Percentiles rank a stretch among this genome's conserved stretches.
phyloP scores from a whole-genome alignment of 1,139 yeast genomes.

The Pichia cactophila region DNA sequence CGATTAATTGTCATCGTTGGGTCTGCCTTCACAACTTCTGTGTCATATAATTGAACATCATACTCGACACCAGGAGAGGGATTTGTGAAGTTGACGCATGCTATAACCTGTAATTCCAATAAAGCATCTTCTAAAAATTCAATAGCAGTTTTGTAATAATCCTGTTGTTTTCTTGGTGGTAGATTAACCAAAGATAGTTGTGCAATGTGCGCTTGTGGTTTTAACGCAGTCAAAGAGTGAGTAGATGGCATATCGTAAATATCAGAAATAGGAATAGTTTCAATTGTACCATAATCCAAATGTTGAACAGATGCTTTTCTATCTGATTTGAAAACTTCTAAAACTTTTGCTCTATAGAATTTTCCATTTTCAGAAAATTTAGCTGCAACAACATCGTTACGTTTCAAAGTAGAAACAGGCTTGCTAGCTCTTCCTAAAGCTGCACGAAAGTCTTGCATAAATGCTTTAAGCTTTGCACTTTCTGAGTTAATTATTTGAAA shows the following conservation, averaged over 20 bases:
- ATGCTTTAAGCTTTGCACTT: constrained; percentile 33
- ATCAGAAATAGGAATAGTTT: constrained; percentile 38
- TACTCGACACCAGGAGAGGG: constrained; percentile 36
- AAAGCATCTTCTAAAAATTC: constrained; percentile 49
- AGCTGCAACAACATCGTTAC: constrained; percentile 55
- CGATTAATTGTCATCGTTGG: constrained; percentile 57
- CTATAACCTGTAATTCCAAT: constrained; percentile 51
- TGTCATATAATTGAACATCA: constrained; percentile 52
- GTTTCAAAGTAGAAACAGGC: constrained; percentile 30
- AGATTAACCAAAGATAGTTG: constrained; percentile 48
- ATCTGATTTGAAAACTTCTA: constrained; percentile 41
- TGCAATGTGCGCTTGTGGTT: constrained; percentile 55
- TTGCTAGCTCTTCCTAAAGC: constrained; percentile 26
- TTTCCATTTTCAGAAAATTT: constrained; percentile 46
- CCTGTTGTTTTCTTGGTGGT: constrained; percentile 54
- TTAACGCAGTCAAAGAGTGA: constrained; percentile 35
- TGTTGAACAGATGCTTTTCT: constrained; percentile 47
- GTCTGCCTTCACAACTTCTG: constrained; percentile 48
- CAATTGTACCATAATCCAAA: constrained; percentile 59
- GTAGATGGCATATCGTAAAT: constrained; percentile 51
- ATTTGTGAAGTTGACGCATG: constrained; percentile 42
- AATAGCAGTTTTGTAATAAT: constrained; percentile 51
- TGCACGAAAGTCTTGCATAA: constrained; percentile 41
- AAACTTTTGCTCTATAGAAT: constrained; percentile 55
- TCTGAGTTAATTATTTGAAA: constrained; percentile 42